A percentile compares a stretch with the other conserved stretches of the same genome.
Conservation (phyloP, 805 yeast species). For the Cyberlindnera mycetangii region DNA sequence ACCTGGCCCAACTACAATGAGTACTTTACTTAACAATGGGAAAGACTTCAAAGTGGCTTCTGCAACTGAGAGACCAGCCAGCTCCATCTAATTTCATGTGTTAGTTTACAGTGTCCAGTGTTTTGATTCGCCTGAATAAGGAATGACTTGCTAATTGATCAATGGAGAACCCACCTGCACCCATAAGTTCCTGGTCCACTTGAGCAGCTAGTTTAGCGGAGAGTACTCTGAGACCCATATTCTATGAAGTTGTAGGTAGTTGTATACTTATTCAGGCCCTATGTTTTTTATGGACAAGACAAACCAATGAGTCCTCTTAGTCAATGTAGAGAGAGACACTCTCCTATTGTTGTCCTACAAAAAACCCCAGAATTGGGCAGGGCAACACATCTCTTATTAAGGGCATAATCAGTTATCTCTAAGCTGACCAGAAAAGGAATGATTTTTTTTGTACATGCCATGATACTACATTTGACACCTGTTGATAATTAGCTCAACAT, state of each 20-base stretch:
- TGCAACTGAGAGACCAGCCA: conserved; percentile 94
- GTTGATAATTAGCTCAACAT: too few relatives aligned
- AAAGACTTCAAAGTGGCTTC: conserved; percentile 70
- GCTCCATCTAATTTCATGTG: conserved; percentile 60
- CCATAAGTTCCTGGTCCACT: conserved; percentile 85
- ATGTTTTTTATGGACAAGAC: too few relatives aligned
- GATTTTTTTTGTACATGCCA: too few relatives aligned
- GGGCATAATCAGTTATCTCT: too few relatives aligned
- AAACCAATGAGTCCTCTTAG: too few relatives aligned
- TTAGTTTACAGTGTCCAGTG: not conserved
- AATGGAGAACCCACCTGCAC: conserved; percentile 73
- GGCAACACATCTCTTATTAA: not conserved
- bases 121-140: not conserved
- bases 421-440: too few relatives aligned
- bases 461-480: too few relatives aligned
- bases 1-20: conserved; percentile 91
- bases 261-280: too few relatives aligned
- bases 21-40: conserved; percentile 50
- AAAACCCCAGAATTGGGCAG: not conserved
- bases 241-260: too few relatives aligned
- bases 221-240: conserved; percentile 35
- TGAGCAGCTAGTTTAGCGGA: conserved; percentile 61
- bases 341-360: too few relatives aligned
- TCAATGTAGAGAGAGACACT: too few relatives aligned
- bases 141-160: conserved; percentile 57